Base-by-base conservation (phyloP, 2,329 filamentous ascomycete genomes). In the Alternaria sp. region DNA sequence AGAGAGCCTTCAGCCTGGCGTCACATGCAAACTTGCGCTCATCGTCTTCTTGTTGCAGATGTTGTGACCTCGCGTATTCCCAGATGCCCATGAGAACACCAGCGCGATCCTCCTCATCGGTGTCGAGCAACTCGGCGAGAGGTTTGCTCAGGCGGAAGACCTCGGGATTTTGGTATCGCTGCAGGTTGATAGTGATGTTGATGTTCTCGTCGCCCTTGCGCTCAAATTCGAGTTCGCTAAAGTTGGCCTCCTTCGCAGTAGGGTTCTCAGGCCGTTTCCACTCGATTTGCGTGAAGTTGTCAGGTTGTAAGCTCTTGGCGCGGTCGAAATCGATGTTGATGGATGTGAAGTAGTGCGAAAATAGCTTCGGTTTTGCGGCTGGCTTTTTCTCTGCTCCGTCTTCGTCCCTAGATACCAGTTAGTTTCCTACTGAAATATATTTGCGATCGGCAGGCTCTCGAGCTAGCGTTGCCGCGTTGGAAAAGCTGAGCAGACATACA, bases 21-120 rank as follows among this genome's bases (percentile, higher is more conserved):
- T 99, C 94, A 74, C 95, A 98, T 39, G 92, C 90, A 70, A 99
- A 94, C 62, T 91, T 91, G 63, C 95, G 88, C 82, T 95, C 95
- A 76, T 99, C 95, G 61, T 98, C 94, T 66, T 97, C 94, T 75
- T 97, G 94, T 77, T 96, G 93, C 47, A 99, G 83, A 18, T 90
- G 89, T 83, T 92, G 91, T 20, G 91, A 85, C 69, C 92, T 90
- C 67, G 97, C 91, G 73, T 99, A 99, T 75, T 97, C 94, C 93
- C 94, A 99, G 32, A 99, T 86, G 14, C 91, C 94, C 84, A 96
- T 92, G 28, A 97, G 89, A 7, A 94, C 91, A 63, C 95, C 93
- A 39, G 93, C 90, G 30, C 93, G 89, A 28, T 95, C 94, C 51
- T 93, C 94, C 78, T 96, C 93, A 49, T 89, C 85, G 72, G 92